A percentile compares a stretch with the other conserved stretches of the same genome.
Evolutionary conservation across 345 rosid species (phyloP).

Genomic region (Toxicodendron radicans): DNA sequence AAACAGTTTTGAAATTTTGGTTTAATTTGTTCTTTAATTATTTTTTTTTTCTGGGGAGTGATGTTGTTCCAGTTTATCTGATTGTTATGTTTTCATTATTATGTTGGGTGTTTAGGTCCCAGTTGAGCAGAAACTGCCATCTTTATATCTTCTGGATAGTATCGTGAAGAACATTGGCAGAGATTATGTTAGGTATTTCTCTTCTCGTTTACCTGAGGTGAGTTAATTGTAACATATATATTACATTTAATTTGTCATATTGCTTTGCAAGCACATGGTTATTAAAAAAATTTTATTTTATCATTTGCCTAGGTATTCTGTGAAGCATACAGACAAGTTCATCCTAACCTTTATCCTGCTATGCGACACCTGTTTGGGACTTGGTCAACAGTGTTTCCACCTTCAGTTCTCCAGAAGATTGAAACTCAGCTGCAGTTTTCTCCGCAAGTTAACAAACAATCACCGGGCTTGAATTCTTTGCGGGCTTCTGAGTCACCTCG

Average conservation of each 20-base stretch:
- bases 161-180: conserved; percentile 90
- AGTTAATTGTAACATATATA: conserved; percentile 24
- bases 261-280: conserved; percentile 2
- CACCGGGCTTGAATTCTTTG: conserved; percentile 44
- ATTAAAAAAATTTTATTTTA: conserved; percentile 1
- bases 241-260: not conserved
- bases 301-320: conserved; percentile 65
- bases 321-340: conserved; percentile 76
- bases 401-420: conserved; percentile 65
- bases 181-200: conserved; percentile 76
- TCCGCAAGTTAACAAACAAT: conserved; percentile 45
- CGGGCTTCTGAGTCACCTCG: conserved; percentile 74
- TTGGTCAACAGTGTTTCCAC: conserved; percentile 86
- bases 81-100: conserved; percentile 12
- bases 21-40: not conserved
- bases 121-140: conserved; percentile 85
- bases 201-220: conserved; percentile 92
- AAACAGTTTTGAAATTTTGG: not conserved
- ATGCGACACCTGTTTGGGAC: conserved; percentile 97
- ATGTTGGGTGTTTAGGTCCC: conserved; percentile 59
- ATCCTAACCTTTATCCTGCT: conserved; percentile 62
- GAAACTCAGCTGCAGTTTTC: conserved; percentile 69
- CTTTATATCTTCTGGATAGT: conserved; percentile 93
- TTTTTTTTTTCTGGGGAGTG: not conserved
- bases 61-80: not conserved